Percentiles rank a stretch among this genome's conserved stretches.
These are phyloP conservation scores for Cystoderma amianthinum DNA, from an alignment of 768 basidiomycete genomes.

Conservation along the genomic window DNA sequence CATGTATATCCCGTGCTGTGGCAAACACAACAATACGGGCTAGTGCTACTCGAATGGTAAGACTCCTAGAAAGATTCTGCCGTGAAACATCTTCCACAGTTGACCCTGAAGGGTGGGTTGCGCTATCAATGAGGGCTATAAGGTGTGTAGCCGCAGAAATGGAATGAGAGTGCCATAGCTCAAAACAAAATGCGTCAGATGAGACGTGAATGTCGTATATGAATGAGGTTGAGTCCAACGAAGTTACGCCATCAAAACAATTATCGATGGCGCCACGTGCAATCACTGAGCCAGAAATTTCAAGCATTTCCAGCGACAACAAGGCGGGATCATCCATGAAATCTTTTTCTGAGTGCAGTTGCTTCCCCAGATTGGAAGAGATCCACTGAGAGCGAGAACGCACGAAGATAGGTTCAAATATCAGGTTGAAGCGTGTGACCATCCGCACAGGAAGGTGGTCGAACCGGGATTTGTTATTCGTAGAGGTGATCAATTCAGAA, in stretches of 20 bases:
- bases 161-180: constrained; percentile 61
- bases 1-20: constrained; percentile 79
- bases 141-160: constrained; percentile 38
- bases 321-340: constrained; percentile 41
- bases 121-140: constrained; percentile 22
- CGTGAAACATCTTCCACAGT: constrained; percentile 16
- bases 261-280: constrained; percentile 46
- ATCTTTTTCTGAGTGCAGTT: constrained; percentile 26
- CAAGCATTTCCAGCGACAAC: constrained; percentile 51
- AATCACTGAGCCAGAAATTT: constrained; percentile 34
- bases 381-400: constrained; percentile 36
- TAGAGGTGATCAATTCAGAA: constrained; percentile 14
- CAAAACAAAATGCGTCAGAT: constrained; percentile 53
- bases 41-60: constrained; percentile 49
- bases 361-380: constrained; percentile 15
- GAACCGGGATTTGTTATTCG: constrained; percentile 18
- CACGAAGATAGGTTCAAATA: constrained; percentile 46
- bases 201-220: constrained; percentile 40
- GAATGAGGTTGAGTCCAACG: constrained; percentile 33
- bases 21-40: constrained; percentile 59
- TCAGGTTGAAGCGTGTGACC: constrained; percentile 29
- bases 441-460: constrained; percentile 39
- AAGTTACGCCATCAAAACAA: constrained; percentile 29
- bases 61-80: constrained; percentile 49
- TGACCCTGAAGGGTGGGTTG: constrained; percentile 10